A percentile compares a stretch with the other conserved stretches of the same genome.
Conservation (phyloP, 345 rosid species). For the Odontarrhena argentea region DNA sequence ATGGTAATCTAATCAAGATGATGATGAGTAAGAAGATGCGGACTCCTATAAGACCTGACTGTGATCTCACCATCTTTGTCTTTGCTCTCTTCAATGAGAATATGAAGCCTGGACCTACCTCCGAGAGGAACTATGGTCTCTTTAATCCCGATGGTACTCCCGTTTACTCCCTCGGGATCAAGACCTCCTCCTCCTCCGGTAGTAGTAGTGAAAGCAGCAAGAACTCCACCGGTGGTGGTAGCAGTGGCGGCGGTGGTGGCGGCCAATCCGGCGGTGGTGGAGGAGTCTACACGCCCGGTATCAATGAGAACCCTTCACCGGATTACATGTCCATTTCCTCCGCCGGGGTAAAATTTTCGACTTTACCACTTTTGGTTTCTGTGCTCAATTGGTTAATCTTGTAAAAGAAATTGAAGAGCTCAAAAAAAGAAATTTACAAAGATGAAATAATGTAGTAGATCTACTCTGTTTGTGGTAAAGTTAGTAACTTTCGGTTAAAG, state of each 20-base stretch:
- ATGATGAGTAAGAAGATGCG: conserved; percentile 65
- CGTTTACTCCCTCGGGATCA: conserved; percentile 63
- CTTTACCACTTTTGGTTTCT: conserved; percentile 4
- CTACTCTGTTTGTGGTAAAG: conserved; percentile 11
- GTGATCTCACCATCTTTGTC: conserved; percentile 72
- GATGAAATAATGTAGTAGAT: conserved; percentile 9
- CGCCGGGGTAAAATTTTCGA: conserved; percentile 45
- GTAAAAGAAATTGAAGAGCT: background rate
- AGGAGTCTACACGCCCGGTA: conserved; percentile 38
- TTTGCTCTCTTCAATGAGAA: conserved; percentile 97
- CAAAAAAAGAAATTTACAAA: conserved; percentile 6
- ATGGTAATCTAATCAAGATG: conserved; percentile 76
- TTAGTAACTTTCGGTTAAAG: conserved; percentile 39
- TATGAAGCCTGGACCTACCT: conserved; percentile 92
- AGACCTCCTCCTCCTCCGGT: conserved; percentile 25
- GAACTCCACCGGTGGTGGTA: conserved; percentile 29
- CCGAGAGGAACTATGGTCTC: conserved; percentile 96
- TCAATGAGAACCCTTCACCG: conserved; percentile 46
- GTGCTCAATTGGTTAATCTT: no score
- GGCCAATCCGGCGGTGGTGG: conserved; percentile 31
- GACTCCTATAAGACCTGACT: conserved; percentile 80
- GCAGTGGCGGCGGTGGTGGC: conserved; percentile 27
- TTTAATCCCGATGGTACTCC: conserved; percentile 91
- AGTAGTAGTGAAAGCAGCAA: conserved; percentile 20
- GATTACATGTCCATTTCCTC: conserved; percentile 63